Evolutionary conservation across 805 yeast species (phyloP).

Genomic region (Saccharomycopsis oosterbeekiorum): DNA sequence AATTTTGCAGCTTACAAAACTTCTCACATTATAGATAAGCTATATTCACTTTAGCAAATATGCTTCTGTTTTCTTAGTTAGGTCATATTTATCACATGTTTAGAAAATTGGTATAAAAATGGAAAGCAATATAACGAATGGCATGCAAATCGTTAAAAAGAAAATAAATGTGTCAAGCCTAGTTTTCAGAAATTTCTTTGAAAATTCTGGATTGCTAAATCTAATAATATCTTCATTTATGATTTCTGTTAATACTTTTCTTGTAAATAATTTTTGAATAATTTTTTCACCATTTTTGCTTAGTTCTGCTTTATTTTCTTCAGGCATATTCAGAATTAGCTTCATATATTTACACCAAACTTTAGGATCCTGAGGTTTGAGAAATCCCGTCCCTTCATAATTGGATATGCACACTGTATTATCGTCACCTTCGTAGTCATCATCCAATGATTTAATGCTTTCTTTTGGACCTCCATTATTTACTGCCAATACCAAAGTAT

Average conservation of each 20-base stretch:
- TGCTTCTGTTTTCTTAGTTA: too few species aligned
- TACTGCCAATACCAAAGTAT: slow-evolving; percentile 77
- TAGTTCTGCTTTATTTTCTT: slow-evolving; percentile 17
- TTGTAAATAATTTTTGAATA: slow-evolving; percentile 27
- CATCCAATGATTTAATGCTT: slow-evolving; percentile 34
- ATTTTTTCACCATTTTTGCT: slow-evolving; percentile 26
- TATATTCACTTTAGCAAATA: too few species aligned
- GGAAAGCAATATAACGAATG: neutral
- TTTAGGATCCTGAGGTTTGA: slow-evolving; percentile 36
- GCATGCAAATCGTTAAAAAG: neutral
- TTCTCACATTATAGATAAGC: too few species aligned
- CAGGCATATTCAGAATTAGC: slow-evolving; percentile 26
- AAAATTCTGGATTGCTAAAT: neutral
- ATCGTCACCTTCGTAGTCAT: slow-evolving; percentile 22
- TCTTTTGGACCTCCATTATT: slow-evolving; percentile 92
- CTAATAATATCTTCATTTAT: slow-evolving; percentile 29
- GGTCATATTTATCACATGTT: too few species aligned
- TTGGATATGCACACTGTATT: slow-evolving; percentile 7
- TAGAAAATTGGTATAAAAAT: neutral
- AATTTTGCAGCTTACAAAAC: too few species aligned
- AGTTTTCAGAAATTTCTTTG: neutral
- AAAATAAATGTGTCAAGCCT: neutral
- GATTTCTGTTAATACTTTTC: slow-evolving; percentile 30
- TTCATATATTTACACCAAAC: slow-evolving; percentile 47
- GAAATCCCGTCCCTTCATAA: slow-evolving; percentile 54